A percentile compares a stretch with the other conserved stretches of the same genome.
These are phyloP conservation scores for Penicillium capsulatum DNA, from an alignment of 2,329 filamentous ascomycete genomes.

Conservation along the genomic window DNA sequence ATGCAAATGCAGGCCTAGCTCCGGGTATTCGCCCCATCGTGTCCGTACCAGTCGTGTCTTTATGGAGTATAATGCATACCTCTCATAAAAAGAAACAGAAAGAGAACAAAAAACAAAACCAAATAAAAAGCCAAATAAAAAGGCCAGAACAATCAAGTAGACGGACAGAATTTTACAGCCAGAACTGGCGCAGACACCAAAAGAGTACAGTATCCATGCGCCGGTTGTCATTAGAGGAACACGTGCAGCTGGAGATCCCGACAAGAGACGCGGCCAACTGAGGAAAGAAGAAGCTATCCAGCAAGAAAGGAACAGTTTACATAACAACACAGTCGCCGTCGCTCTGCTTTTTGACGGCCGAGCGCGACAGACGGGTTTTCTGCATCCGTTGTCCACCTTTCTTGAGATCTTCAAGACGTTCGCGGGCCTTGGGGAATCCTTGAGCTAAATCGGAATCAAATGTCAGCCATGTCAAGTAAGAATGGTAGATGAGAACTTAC, in stretches of 20 bases:
- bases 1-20: conserved; percentile 12
- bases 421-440: conserved; percentile 88
- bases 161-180: conserved; percentile 11
- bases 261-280: conserved; percentile 4
- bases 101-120: conserved; percentile 3
- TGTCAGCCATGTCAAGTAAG: background rate
- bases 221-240: conserved; percentile 13
- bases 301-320: conserved; percentile 27
- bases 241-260: background rate
- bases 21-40: conserved; percentile 6
- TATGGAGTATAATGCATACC: background rate
- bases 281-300: background rate
- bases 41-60: conserved; percentile 14
- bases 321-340: conserved; percentile 71
- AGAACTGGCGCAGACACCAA: conserved; percentile 1
- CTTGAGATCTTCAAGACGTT: conserved; percentile 88
- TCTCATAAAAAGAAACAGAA: conserved; percentile 1
- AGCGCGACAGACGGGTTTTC: conserved; percentile 75
- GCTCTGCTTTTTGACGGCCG: conserved; percentile 76
- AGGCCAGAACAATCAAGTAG: no score
- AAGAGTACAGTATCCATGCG: conserved; percentile 4
- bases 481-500: conserved; percentile 56
- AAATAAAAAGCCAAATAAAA: conserved; percentile 1
- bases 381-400: conserved; percentile 67
- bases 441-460: conserved; percentile 60